Base-by-base conservation (phyloP, 176 grass and related monocot genomes). In the Carex cristatella region DNA sequence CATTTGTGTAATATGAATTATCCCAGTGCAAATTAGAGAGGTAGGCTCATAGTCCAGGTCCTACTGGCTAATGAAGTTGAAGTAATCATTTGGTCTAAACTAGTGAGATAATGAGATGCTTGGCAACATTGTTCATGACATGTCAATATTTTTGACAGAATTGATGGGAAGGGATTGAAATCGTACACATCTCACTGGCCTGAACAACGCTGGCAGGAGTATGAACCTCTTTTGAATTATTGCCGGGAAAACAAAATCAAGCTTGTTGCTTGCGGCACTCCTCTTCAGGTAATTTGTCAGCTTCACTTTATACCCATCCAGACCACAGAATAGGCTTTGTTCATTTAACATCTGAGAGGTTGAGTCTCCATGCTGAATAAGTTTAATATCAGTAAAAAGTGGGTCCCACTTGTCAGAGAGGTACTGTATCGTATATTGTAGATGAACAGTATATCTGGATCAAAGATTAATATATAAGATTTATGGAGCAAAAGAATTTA, bases 191-290 rank as follows among this genome's bases (percentile, higher is more conserved):
- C 87, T 87, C 93, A 98, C 88, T 98, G 90, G 96, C 93, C 96
- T 81, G 77, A 88, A 75, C 88, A 94, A 80, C 85, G 85, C 59
- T 95, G 96, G 96, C 93, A 95, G 84, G 96, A 98, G 88, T 94
- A 94, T 68, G 96, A 95, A 87, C 93, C 96, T 54, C 90, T 98
- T 81, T 87, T 98, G 79, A 98, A 95, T 78, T 92, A 92, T 38
- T 98, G 91, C 78, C 90, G 60, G 69, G 93, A 98, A 81, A 92
- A 93, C 87, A 74, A 86, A 87, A 86, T 98, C 48, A 95, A 89
- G 87, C 85, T 98, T 89, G 79, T 95, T 79, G 91, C 96, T 76
- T 98, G 91, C 85, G 96, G 96, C 87, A 94, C 91, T 85, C 96
- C 96, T 59, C 96, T 95, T 83, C 87, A 92, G 89, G 96, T 98